Conservation (phyloP, 1,139 yeast species). For the Sugiyamaella paludigena region DNA sequence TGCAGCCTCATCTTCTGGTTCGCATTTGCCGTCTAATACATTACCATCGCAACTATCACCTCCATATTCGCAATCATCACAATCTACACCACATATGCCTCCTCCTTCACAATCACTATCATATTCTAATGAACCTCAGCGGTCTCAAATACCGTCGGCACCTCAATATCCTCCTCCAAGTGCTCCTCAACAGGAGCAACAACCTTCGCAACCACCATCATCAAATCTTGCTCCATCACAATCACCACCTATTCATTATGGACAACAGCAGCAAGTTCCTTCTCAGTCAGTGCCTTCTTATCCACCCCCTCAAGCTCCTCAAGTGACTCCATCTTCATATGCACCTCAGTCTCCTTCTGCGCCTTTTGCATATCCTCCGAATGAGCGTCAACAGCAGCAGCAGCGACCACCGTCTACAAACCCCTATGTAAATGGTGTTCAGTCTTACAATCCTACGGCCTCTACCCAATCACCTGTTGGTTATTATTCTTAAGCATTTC, state of each 20-base stretch:
- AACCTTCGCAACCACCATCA: constrained; percentile 1
- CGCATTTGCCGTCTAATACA: not conserved
- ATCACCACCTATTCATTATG: not conserved
- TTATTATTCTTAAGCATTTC: constrained; percentile 1
- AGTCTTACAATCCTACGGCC: constrained; percentile 10
- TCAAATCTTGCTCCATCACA: not conserved
- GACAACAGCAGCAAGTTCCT: not conserved
- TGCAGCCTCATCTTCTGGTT: not conserved
- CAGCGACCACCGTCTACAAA: constrained; percentile 9
- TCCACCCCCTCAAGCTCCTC: constrained; percentile 1
- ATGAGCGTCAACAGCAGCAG: not conserved
- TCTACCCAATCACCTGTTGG: constrained; percentile 8
- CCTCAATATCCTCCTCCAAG: not conserved
- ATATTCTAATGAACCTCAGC: not conserved
- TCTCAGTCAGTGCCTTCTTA: not conserved
- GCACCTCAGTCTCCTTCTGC: not conserved
- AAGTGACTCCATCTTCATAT: not conserved
- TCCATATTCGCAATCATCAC: constrained; percentile 13
- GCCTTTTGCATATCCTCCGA: not conserved
- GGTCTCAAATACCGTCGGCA: not conserved
- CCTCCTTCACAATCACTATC: not conserved
- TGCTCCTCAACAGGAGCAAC: not conserved
- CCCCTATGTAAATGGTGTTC: constrained; percentile 12
- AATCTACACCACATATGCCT: constrained; percentile 9
- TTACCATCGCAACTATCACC: constrained; percentile 9